Percentiles rank a stretch among this genome's conserved stretches.
phyloP scores from a whole-genome alignment of 441 rosid species.

The Capsella rubella region DNA sequence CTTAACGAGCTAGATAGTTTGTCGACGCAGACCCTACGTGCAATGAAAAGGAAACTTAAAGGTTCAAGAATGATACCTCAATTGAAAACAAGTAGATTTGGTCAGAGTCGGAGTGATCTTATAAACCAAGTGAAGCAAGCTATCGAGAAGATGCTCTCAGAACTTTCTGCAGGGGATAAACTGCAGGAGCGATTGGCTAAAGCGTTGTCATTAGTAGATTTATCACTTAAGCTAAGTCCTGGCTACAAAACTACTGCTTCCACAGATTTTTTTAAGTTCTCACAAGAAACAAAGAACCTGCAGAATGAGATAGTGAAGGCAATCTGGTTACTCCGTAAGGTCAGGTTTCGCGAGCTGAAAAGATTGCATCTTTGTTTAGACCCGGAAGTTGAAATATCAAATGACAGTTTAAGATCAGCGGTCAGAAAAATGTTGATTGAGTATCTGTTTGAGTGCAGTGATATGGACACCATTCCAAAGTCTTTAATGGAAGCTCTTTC shows the following conservation, averaged over 20 bases:
- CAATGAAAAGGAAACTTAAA: slow-evolving; percentile 78
- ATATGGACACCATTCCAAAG: slow-evolving; percentile 64
- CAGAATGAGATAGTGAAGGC: slow-evolving; percentile 85
- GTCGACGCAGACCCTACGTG: slow-evolving; percentile 58
- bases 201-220: slow-evolving; percentile 71
- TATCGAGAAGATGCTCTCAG: slow-evolving; percentile 64
- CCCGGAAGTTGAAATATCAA: slow-evolving; percentile 56
- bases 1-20: slow-evolving; percentile 64
- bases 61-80: slow-evolving; percentile 52
- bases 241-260: slow-evolving; percentile 45
- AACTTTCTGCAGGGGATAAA: slow-evolving; percentile 51
- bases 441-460: slow-evolving; percentile 78
- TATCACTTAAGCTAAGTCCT: slow-evolving; percentile 57
- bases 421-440: slow-evolving; percentile 63
- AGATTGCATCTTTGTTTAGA: slow-evolving; percentile 63
- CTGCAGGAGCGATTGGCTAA: slow-evolving; percentile 70
- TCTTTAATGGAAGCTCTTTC: slow-evolving; percentile 70
- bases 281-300: slow-evolving; percentile 60
- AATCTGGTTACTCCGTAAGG: slow-evolving; percentile 56
- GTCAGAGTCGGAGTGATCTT: slow-evolving; percentile 51
- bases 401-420: slow-evolving; percentile 57
- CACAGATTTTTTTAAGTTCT: slow-evolving; percentile 52
- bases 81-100: slow-evolving; percentile 42
- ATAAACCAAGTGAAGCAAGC: slow-evolving; percentile 53
- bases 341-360: slow-evolving; percentile 60